These are phyloP conservation scores for Clonostachys sp. DNA, from an alignment of 2,329 filamentous ascomycete genomes.

Conservation along the genomic window DNA sequence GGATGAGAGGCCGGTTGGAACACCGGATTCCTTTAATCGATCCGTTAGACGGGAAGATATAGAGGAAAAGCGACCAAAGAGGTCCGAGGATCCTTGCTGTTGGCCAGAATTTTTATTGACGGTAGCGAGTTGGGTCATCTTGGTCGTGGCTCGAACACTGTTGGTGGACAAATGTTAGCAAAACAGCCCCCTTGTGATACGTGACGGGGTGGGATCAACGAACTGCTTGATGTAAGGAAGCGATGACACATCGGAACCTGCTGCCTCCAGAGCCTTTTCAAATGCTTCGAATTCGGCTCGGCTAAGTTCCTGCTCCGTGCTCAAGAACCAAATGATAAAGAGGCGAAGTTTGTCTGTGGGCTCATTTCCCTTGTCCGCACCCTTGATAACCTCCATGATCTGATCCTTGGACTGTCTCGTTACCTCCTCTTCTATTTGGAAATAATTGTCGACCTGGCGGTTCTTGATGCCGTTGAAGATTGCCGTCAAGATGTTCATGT, in stretches of 20 bases:
- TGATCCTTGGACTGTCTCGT: slow-evolving; percentile 88
- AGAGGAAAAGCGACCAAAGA: slow-evolving; percentile 90
- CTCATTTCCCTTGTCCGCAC: slow-evolving; percentile 75
- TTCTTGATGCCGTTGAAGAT: slow-evolving; percentile 79
- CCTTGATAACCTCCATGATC: slow-evolving; percentile 81
- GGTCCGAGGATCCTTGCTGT: slow-evolving; percentile 60
- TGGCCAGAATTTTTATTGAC: slow-evolving; percentile 71
- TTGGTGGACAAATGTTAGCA: not conserved
- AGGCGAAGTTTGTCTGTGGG: slow-evolving; percentile 85
- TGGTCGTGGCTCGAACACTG: slow-evolving; percentile 86
- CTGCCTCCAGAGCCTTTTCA: slow-evolving; percentile 73
- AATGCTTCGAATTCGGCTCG: slow-evolving; percentile 81
- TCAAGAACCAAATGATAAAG: slow-evolving; percentile 97
- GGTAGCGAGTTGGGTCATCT: slow-evolving; percentile 97
- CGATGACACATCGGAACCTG: slow-evolving; percentile 71
- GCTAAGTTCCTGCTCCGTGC: slow-evolving; percentile 83
- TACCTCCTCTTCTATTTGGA: slow-evolving; percentile 89
- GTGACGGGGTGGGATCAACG: slow-evolving; percentile 20
- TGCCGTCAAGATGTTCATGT: slow-evolving; percentile 95
- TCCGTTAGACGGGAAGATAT: slow-evolving; percentile 91
- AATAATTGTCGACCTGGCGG: slow-evolving; percentile 91
- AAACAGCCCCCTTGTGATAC: not conserved
- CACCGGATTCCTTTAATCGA: slow-evolving; percentile 83
- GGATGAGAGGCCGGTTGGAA: slow-evolving; percentile 61
- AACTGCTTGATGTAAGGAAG: slow-evolving; percentile 84